Evolutionary conservation across 768 basidiomycete genomes (phyloP).

Genomic region (Chalciporus chontae): DNA sequence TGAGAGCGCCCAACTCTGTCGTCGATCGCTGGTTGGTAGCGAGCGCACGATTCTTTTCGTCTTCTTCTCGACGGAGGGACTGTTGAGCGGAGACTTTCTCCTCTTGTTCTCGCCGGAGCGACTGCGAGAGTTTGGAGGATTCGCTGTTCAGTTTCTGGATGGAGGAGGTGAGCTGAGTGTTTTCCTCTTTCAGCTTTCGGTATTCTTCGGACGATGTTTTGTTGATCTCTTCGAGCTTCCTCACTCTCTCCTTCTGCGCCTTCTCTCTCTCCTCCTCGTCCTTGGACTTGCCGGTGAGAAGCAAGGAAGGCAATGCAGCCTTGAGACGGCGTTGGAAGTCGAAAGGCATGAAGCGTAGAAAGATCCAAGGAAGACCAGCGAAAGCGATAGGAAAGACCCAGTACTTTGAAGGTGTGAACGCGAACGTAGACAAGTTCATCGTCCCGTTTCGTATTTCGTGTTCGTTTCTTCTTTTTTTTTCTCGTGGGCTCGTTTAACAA

Average conservation of each 20-base stretch:
- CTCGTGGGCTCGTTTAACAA: slow-evolving; percentile 8
- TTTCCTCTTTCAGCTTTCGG: slow-evolving; percentile 17
- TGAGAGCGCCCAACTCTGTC: slow-evolving; percentile 12
- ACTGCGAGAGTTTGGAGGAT: slow-evolving; percentile 5
- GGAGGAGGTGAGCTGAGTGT: slow-evolving; percentile 6
- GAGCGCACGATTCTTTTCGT: slow-evolving; percentile 15
- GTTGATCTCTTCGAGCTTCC: slow-evolving; percentile 16
- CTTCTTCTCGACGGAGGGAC: slow-evolving; percentile 19
- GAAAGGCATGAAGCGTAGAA: slow-evolving; percentile 11
- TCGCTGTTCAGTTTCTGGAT: slow-evolving; percentile 12
- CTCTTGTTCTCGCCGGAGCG: slow-evolving; percentile 19
- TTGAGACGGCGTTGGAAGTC: neutral
- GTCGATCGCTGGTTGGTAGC: slow-evolving; percentile 12
- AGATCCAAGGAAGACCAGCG: slow-evolving; percentile 24
- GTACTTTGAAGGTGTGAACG: slow-evolving; percentile 25
- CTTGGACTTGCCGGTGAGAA: slow-evolving; percentile 7
- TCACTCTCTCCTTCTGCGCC: slow-evolving; percentile 9
- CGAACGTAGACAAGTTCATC: slow-evolving; percentile 30
- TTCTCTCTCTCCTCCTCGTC: slow-evolving; percentile 22
- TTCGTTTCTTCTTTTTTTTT: neutral
- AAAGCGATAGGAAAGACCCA: slow-evolving; percentile 29
- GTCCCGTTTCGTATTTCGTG: too few species aligned
- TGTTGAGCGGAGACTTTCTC: slow-evolving; percentile 15
- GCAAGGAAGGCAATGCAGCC: neutral
- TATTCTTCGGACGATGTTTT: slow-evolving; percentile 12